phyloP scores from a whole-genome alignment of 129 eudicot species.

The Glebionis coronaria region DNA sequence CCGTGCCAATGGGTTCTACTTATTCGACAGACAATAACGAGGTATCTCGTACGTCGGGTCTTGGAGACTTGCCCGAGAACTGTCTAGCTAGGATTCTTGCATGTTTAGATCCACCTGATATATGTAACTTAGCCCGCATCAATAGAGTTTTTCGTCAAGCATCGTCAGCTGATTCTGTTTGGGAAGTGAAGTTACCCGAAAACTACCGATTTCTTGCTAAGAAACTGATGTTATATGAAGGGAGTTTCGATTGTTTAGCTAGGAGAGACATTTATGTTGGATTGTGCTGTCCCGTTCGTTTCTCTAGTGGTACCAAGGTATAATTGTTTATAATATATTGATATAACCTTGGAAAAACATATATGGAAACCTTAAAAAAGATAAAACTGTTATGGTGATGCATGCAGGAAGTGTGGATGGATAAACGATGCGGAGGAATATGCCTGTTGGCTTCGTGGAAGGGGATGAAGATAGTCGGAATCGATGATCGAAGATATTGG shows the following conservation, averaged over 20 bases:
- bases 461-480: conserved; percentile 75
- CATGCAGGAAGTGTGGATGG: conserved; percentile 77
- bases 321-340: no score
- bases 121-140: conserved; percentile 44
- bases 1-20: conserved; percentile 44
- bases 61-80: conserved; percentile 69
- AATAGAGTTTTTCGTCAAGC: conserved; percentile 48
- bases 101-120: conserved; percentile 53
- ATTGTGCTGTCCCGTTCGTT: conserved; percentile 51
- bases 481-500: conserved; percentile 84
- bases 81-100: conserved; percentile 60
- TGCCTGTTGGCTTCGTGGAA: conserved; percentile 73
- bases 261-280: conserved; percentile 57
- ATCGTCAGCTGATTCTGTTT: conserved; percentile 59
- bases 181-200: conserved; percentile 70
- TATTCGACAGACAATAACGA: conserved; percentile 23
- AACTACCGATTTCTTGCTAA: conserved; percentile 47
- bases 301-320: conserved; percentile 51
- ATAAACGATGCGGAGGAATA: conserved; percentile 54
- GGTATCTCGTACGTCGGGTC: conserved; percentile 19
- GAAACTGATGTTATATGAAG: conserved; percentile 28
- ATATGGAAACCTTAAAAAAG: no score
- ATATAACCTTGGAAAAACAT: no score
- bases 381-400: not conserved
- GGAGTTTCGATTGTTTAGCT: conserved; percentile 5